Evolutionary conservation across 2,329 filamentous ascomycete genomes (phyloP), one percentile per base, ranked within the genome.

Genomic region (Penicillium sp.): DNA sequence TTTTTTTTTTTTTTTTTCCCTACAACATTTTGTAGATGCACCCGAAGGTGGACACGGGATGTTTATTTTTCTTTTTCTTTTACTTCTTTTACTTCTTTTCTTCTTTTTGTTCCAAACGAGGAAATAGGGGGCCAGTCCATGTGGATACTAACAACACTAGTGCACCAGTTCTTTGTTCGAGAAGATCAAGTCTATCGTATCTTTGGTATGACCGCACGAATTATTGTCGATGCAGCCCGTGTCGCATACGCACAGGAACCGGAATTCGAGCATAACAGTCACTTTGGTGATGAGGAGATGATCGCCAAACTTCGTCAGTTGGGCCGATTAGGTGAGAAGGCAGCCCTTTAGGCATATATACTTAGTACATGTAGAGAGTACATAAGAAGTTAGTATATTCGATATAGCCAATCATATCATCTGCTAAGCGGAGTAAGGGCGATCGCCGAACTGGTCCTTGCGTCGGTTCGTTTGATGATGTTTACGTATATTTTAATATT

Each of bases 131-230:
- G 29, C 29, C 37, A 37, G 16, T 5, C 9, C 22, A 13, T 5
- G 42, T 42, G 37, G 31, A 43, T 18, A 49, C 57, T 66, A 51
- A 66, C 47, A 37, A 56, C 77, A 56, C 53, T 82, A 64, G 82
- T 96, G 81, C 93, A 97, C 75, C 92, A 93, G 75, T 97, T 97
- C 76, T 89, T 90, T 76, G 92, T 97, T 26, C 92, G 72, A 74
- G 68, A 72, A 10, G 62, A 81, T 43, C 76, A 76, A 40, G 80
- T 89, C 37, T 96, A 94, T 75, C 86, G 89, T 64, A 92, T 97
- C 5, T 97, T 92, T 83, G 93, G 93, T 16, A 93, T 97, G 90
- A 97, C 93, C 51, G 93, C 91, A 3, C 81, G 91, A 50, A 93
- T 97, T 53, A 73, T 97, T 53, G 90, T 97, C 5, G 93, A 97